These are phyloP conservation scores for Leccinum obscurum DNA, from an alignment of 768 basidiomycete genomes.

Conservation along the genomic window DNA sequence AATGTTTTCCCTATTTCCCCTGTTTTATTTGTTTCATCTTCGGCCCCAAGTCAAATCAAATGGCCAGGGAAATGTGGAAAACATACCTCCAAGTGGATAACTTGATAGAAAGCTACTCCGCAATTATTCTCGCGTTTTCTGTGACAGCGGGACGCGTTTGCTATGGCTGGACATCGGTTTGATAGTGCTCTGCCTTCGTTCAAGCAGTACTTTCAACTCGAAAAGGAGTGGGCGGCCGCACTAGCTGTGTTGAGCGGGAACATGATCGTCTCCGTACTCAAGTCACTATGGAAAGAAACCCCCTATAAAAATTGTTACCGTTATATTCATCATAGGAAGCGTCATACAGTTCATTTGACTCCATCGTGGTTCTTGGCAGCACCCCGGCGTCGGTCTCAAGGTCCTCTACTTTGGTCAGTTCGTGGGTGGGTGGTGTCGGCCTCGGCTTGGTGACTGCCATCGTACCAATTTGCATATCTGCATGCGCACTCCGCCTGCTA, in stretches of 20 bases:
- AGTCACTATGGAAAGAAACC: conserved; percentile 36
- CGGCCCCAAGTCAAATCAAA: no score
- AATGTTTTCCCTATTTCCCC: no score
- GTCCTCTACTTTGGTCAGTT: conserved; percentile 40
- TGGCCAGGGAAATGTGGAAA: no score
- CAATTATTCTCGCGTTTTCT: conserved; percentile 33
- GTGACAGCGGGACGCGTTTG: conserved; percentile 37
- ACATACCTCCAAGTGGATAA: background rate
- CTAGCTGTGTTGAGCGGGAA: conserved; percentile 34
- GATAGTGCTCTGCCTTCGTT: conserved; percentile 38
- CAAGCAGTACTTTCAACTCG: conserved; percentile 35
- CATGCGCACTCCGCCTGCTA: conserved; percentile 34
- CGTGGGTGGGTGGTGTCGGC: conserved; percentile 48
- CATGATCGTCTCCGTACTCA: conserved; percentile 35
- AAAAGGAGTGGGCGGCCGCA: conserved; percentile 24
- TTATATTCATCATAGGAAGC: conserved; percentile 36
- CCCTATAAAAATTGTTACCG: conserved; percentile 28
- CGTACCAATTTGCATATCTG: conserved; percentile 38
- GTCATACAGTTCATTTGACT: conserved; percentile 27
- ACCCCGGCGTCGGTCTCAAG: conserved; percentile 24
- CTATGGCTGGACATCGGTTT: conserved; percentile 39
- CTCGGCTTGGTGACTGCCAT: conserved; percentile 40
- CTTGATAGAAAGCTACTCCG: conserved; percentile 23
- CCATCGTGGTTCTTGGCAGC: conserved; percentile 31
- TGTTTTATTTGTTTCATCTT: no score